These are phyloP conservation scores for Chrysanthemum seticuspe DNA, from an alignment of 129 eudicot genomes.

Conservation along the genomic window DNA sequence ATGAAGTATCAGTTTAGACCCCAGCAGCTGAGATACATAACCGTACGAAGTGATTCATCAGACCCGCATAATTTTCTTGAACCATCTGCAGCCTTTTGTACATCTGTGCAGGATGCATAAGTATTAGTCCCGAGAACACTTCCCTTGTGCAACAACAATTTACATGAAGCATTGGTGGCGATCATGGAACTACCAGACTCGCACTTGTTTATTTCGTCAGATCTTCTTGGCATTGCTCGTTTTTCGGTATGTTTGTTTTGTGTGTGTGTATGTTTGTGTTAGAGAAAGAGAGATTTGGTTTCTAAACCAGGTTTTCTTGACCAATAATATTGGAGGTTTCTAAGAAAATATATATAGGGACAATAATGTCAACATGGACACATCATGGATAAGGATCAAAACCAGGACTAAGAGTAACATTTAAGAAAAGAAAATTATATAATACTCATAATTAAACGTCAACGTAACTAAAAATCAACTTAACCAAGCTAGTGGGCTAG, in stretches of 20 bases:
- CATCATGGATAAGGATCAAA: conserved; percentile 41
- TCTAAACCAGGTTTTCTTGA: conserved; percentile 12
- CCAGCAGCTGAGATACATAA: conserved; percentile 43
- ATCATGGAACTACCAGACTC: conserved; percentile 12
- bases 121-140: not conserved
- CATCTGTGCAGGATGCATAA: conserved; percentile 18
- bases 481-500: too few species aligned
- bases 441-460: too few species aligned
- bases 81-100: conserved; percentile 10
- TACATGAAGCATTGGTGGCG: not conserved
- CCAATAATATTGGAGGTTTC: conserved; percentile 24
- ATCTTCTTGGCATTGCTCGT: conserved; percentile 3
- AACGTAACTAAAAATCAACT: too few species aligned
- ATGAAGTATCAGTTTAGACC: conserved; percentile 25
- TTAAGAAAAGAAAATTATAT: too few species aligned
- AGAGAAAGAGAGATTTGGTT: conserved; percentile 9
- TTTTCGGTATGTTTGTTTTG: not conserved
- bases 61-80: conserved; percentile 24
- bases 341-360: conserved; percentile 20
- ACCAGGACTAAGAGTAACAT: conserved; percentile 6
- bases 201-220: conserved; percentile 21
- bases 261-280: conserved; percentile 7
- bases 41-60: conserved; percentile 38
- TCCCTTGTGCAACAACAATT: conserved; percentile 15
- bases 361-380: conserved; percentile 20